Evolutionary conservation across 257 asterid species (phyloP).

Genomic region (Solanum raphanifolium): DNA sequence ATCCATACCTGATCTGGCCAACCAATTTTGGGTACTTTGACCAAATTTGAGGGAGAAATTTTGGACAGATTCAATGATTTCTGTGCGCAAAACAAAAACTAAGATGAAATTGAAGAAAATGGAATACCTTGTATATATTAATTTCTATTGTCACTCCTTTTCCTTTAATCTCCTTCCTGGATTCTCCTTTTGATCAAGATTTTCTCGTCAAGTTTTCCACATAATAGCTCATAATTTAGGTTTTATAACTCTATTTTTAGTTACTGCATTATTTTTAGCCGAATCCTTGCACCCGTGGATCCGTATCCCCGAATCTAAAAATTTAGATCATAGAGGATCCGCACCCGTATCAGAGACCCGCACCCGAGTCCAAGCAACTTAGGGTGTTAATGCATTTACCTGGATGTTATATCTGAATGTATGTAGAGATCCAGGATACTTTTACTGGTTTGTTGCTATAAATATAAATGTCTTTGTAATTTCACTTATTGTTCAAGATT

Average conservation of each 20-base stretch:
- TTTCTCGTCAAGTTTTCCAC: background rate
- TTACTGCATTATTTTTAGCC: background rate
- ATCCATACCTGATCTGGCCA: background rate
- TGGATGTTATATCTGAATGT: background rate
- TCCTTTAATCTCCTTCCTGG: background rate
- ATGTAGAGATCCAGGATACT: background rate
- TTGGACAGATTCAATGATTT: background rate
- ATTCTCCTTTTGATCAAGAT: background rate
- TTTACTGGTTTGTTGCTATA: background rate
- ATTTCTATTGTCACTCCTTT: background rate
- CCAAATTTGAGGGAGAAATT: background rate
- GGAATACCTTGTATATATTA: background rate
- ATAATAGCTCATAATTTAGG: background rate
- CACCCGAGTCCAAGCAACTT: too few species aligned
- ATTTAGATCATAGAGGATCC: background rate
- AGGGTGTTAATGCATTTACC: background rate
- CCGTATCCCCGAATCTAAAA: background rate
- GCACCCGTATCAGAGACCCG: background rate
- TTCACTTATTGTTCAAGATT: background rate
- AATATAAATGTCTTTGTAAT: background rate
- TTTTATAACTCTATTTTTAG: background rate
- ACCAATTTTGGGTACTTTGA: background rate
- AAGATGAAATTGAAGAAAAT: background rate
- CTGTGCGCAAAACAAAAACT: background rate
- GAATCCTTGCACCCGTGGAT: background rate